Evolutionary conservation across 1,139 yeast genomes (phyloP), one percentile per base, ranked within the genome.

Genomic region (Pichia sp.): DNA sequence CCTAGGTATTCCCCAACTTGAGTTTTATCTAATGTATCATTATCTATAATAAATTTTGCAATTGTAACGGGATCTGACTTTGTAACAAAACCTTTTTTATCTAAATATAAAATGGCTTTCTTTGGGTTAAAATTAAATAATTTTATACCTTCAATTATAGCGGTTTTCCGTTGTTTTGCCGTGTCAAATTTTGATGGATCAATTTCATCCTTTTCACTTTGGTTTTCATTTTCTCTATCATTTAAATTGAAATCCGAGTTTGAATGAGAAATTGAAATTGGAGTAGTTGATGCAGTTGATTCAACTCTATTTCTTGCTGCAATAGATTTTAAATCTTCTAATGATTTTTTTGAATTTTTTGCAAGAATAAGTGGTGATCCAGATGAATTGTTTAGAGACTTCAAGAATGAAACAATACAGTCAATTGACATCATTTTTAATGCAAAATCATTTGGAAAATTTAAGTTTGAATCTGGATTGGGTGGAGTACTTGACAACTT

Each of bases 1-100:
- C 99, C 99, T 55, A 95, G 74, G 63, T 77, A 95, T 62, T 91
- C 99, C 50, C 99, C 99, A 55, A 95, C 77, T 6, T 80, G 80
- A 0, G 93, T 79, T 65, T 91, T 87, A 66, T 91, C 96, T 50
- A 95, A 73, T 1, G 62, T 55, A 46, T 86, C 96, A 1, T 93
- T 87, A 19, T 75, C 75, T 48, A 89, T 70, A 51, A 95, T 71
- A 66, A 95, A 89, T 52, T 70, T 67, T 0, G 98, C 98, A 58
- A 95, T 81, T 11, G 80, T 80, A 5, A 62, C 65, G 0, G 98
- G 91, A 1, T 78, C 75, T 42, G 78, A 76, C 27, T 81, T 74
- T 18, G 70, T 66, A 49, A 95, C 76, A 62, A 93, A 86, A 0
- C 84, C 84, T 52, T 82, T 74, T 22, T 75, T 76, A 27, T 87